A percentile compares a stretch with the other conserved stretches of the same genome.
phyloP scores from a whole-genome alignment of 768 basidiomycete genomes.

The Trametopsis cervina region DNA sequence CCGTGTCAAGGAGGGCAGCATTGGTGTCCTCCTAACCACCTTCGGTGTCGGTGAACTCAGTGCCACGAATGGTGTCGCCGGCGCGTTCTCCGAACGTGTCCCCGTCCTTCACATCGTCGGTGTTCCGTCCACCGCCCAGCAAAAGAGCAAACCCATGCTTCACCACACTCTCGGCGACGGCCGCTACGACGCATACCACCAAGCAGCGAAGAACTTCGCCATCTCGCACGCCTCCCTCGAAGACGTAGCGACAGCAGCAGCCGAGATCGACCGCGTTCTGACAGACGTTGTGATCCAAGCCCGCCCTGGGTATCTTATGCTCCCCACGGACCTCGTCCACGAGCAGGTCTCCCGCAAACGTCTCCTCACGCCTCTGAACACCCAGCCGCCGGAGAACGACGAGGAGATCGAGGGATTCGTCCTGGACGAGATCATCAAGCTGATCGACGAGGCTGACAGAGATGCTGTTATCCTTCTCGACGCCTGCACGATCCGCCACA shows the following conservation, averaged over 20 bases:
- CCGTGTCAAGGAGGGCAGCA: conserved; percentile 65
- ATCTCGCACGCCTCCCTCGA: conserved; percentile 56
- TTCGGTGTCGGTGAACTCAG: conserved; percentile 94
- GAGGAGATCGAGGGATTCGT: conserved; percentile 59
- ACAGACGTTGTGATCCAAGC: conserved; percentile 66
- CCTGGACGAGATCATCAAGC: conserved; percentile 61
- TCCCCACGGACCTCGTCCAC: conserved; percentile 80
- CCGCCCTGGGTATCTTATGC: conserved; percentile 80
- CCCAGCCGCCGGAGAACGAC: conserved; percentile 44
- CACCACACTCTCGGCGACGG: conserved; percentile 90
- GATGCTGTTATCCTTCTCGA: conserved; percentile 76
- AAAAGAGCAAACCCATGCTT: conserved; percentile 64
- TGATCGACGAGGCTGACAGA: conserved; percentile 49
- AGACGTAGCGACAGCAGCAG: conserved; percentile 45
- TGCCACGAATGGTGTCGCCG: conserved; percentile 80
- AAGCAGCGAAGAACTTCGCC: conserved; percentile 71
- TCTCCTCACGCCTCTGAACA: conserved; percentile 52
- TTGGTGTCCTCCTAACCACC: conserved; percentile 75
- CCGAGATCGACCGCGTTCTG: conserved; percentile 75
- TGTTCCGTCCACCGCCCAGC: conserved; percentile 66
- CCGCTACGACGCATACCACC: conserved; percentile 72
- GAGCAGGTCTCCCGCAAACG: conserved; percentile 54
- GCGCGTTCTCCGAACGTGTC: conserved; percentile 82
- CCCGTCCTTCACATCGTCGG: conserved; percentile 88
- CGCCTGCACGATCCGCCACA: conserved; percentile 72